Conservation (phyloP, 148 eudicot species). For the Vaccinium macrocarpon region DNA sequence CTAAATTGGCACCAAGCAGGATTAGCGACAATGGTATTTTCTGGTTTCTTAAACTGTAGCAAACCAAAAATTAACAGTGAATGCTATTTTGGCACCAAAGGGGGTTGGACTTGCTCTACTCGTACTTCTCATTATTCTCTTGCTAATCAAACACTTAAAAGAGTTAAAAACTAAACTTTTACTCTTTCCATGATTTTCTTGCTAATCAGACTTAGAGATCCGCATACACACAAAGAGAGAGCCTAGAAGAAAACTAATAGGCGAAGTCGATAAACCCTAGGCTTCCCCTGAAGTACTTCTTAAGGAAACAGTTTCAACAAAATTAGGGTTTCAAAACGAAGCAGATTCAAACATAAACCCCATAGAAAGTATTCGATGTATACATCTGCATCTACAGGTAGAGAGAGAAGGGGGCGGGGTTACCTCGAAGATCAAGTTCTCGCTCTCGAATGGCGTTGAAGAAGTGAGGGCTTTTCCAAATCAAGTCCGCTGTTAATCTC, state of each 20-base stretch:
- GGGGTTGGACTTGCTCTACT: too few relatives aligned
- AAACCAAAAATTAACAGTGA: too few relatives aligned
- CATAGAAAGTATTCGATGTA: background rate
- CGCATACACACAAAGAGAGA: background rate
- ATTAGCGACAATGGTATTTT: too few relatives aligned
- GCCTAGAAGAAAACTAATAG: background rate
- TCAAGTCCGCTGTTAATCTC: conserved; percentile 80
- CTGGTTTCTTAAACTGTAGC: too few relatives aligned
- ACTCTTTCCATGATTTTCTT: background rate
- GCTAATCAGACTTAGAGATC: background rate
- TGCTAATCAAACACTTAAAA: too few relatives aligned
- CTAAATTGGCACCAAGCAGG: too few relatives aligned
- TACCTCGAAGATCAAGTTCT: conserved; percentile 97
- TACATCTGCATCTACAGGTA: background rate
- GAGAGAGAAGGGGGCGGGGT: background rate
- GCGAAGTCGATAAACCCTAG: background rate
- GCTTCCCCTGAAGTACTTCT: background rate
- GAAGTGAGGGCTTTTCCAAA: conserved; percentile 98
- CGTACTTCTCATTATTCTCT: too few relatives aligned
- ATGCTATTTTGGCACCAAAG: too few relatives aligned
- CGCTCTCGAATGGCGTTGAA: conserved; percentile 92
- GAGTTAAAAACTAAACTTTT: too few relatives aligned
- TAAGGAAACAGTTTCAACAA: background rate
- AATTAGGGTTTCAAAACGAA: conserved; percentile 8
- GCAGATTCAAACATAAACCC: background rate